Conservation (phyloP, 2,329 filamentous ascomycete genomes). For the Trichocomaceae sp. region DNA sequence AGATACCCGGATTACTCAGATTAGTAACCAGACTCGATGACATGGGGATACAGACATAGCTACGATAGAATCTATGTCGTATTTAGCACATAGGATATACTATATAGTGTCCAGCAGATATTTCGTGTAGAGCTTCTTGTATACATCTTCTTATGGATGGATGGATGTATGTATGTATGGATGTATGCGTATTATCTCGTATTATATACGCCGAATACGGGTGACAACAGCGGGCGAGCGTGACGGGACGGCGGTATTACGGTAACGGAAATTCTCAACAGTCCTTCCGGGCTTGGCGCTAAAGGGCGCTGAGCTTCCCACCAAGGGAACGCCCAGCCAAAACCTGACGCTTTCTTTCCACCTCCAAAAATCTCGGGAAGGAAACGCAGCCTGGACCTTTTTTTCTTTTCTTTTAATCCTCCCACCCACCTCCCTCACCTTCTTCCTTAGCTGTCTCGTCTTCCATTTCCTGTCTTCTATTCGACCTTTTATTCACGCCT, state of each 20-base stretch:
- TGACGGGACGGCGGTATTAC: slow-evolving; percentile 4
- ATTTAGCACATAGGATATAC: background rate
- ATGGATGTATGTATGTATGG: background rate
- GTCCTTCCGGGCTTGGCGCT: slow-evolving; percentile 31
- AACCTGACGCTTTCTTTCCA: slow-evolving; percentile 29
- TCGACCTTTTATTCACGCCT: background rate
- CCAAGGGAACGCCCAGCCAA: slow-evolving; percentile 20
- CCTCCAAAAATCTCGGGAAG: slow-evolving; percentile 26
- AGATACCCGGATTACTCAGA: slow-evolving; percentile 14
- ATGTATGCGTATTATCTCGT: background rate
- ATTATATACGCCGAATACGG: background rate
- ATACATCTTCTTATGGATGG: background rate
- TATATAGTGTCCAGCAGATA: no score
- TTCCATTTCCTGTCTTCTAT: slow-evolving; percentile 2
- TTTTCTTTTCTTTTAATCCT: no score
- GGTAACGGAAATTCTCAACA: slow-evolving; percentile 25
- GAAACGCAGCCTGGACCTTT: slow-evolving; percentile 28
- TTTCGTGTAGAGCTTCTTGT: no score
- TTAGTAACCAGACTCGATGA: slow-evolving; percentile 18
- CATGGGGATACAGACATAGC: background rate
- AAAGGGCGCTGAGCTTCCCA: slow-evolving; percentile 38
- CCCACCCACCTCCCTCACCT: slow-evolving; percentile 10
- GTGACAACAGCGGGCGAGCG: background rate
- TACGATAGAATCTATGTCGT: no score
- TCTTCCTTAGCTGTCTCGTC: background rate